Evolutionary conservation across 2,329 filamentous ascomycete genomes (phyloP).

Genomic region (Trichoderma harzianum): DNA sequence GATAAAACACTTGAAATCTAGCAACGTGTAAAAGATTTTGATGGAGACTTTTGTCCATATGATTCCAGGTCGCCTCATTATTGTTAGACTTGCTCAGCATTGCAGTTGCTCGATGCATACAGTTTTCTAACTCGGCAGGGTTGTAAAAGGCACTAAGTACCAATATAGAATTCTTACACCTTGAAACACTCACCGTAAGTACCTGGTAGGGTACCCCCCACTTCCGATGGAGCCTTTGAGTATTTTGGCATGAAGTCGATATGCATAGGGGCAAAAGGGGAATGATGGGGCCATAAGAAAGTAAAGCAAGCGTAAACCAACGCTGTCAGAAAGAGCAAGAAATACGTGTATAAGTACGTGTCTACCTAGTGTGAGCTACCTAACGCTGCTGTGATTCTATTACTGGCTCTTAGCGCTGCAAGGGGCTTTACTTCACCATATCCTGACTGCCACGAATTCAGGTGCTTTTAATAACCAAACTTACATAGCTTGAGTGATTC

Average conservation of each 20-base stretch:
- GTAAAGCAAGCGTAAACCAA: not conserved
- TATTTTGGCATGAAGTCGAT: no score
- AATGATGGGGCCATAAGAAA: no score
- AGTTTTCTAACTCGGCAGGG: no score
- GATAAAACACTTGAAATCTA: no score
- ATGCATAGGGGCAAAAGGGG: no score
- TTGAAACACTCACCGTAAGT: no score
- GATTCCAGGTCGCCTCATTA: not conserved
- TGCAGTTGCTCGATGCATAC: no score
- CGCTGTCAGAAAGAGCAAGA: not conserved
- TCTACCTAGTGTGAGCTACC: not conserved
- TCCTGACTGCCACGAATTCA: not conserved
- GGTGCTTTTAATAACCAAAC: not conserved
- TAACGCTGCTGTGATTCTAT: not conserved
- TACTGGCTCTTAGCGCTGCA: not conserved
- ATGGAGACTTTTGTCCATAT: not conserved
- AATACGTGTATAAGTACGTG: not conserved
- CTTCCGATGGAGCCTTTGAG: no score
- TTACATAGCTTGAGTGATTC: not conserved
- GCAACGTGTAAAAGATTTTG: no score
- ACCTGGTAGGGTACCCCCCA: no score
- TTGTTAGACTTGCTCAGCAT: not conserved
- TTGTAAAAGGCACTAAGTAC: no score
- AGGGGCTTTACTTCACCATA: not conserved
- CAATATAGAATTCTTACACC: no score